These are phyloP conservation scores for Colletotrichum trifolii DNA, from an alignment of 2,329 filamentous ascomycete genomes.

Conservation along the genomic window DNA sequence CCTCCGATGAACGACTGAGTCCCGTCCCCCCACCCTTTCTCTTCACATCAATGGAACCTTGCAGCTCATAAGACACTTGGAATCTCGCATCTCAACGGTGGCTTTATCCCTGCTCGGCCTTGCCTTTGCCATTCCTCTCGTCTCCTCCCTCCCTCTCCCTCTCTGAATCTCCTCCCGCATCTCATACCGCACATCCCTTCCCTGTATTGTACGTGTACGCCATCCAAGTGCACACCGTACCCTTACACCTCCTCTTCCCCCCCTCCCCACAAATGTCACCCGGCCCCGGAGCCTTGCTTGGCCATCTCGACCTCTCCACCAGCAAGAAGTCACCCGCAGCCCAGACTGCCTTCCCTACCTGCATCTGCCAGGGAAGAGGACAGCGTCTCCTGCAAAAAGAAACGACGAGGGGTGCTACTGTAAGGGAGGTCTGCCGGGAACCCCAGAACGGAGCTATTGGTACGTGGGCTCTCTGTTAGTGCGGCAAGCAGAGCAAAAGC, in stretches of 20 bases:
- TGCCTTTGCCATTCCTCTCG: conserved; percentile 9
- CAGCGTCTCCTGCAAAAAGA: conserved; percentile 36
- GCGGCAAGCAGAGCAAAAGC: conserved; percentile 38
- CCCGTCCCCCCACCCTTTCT: conserved; percentile 32
- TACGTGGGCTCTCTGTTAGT: conserved; percentile 36
- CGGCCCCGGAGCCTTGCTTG: conserved; percentile 25
- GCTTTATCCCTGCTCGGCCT: conserved; percentile 32
- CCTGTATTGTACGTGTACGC: background rate
- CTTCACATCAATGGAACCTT: conserved; percentile 36
- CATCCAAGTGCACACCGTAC: conserved; percentile 5
- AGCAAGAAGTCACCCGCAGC: conserved; percentile 33
- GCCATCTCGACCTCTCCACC: conserved; percentile 18
- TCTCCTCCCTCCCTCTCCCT: background rate
- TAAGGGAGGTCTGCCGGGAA: conserved; percentile 37
- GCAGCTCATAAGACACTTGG: conserved; percentile 37
- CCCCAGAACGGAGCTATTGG: conserved; percentile 36
- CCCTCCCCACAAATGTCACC: conserved; percentile 38
- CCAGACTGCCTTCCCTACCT: conserved; percentile 17
- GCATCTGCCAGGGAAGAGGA: conserved; percentile 28
- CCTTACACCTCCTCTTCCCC: conserved; percentile 11
- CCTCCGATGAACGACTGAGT: conserved; percentile 29
- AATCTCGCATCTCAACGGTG: conserved; percentile 38
- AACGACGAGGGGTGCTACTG: conserved; percentile 37
- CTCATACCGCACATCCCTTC: conserved; percentile 1
- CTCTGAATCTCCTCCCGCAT: background rate